phyloP scores from a whole-genome alignment of 371 early-diverging fungal species.

The Funneliformis caledonium region DNA sequence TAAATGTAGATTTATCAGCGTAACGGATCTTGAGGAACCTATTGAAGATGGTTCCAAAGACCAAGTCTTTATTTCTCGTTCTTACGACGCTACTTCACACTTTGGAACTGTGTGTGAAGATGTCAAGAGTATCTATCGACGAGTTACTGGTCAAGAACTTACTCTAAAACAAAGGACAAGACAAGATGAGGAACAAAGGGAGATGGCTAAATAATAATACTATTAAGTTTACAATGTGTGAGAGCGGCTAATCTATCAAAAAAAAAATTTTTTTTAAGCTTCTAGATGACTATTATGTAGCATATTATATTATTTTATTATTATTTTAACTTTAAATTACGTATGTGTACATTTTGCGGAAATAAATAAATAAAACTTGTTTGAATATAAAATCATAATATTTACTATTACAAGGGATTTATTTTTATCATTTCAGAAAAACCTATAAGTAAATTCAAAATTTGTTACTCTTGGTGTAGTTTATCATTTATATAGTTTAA shows the following conservation, averaged over 20 bases:
- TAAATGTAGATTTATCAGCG: constrained; percentile 64
- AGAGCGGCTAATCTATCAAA: not conserved
- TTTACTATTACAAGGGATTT: no score
- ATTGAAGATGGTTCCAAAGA: constrained; percentile 79
- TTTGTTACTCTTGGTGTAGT: no score
- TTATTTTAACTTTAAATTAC: no score
- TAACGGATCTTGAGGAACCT: constrained; percentile 87
- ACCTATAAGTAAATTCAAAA: no score
- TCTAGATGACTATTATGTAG: no score
- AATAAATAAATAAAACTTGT: no score
- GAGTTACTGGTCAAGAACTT: constrained; percentile 89
- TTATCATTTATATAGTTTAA: no score
- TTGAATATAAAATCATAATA: no score
- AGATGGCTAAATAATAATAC: constrained; percentile 41
- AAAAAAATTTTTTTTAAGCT: not conserved
- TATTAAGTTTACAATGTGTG: not conserved
- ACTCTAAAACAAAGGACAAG: constrained; percentile 70
- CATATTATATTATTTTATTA: no score
- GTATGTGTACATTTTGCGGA: no score
- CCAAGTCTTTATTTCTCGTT: constrained; percentile 88
- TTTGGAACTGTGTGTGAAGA: constrained; percentile 98
- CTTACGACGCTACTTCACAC: constrained; percentile 98
- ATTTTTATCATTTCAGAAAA: no score
- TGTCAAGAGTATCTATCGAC: constrained; percentile 90
- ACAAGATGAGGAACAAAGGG: constrained; percentile 62